A percentile compares a stretch with the other conserved stretches of the same genome.
Evolutionary conservation across 2,329 filamentous ascomycete species (phyloP).

Genomic region (Apiospora aurea): DNA sequence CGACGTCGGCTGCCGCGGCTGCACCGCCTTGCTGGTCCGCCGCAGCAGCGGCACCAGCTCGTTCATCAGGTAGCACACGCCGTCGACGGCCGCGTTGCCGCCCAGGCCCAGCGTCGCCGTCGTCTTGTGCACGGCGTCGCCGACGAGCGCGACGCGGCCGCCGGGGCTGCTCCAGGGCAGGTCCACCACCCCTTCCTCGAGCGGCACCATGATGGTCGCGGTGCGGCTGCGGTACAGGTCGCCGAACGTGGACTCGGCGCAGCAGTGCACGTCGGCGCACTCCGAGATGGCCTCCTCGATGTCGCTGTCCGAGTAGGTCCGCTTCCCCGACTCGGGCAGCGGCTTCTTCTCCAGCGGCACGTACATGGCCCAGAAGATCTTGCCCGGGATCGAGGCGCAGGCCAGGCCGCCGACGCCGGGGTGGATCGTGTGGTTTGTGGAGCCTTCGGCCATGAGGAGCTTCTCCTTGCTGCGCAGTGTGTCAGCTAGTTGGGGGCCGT

Average conservation of each 20-base stretch:
- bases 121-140: conserved; percentile 32
- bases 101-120: conserved; percentile 34
- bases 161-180: conserved; percentile 29
- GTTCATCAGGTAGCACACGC: conserved; percentile 30
- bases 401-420: neutral
- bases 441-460: neutral
- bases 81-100: conserved; percentile 31
- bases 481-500: neutral
- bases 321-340: neutral
- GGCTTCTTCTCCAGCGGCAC: neutral
- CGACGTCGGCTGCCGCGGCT: conserved; percentile 23
- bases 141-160: conserved; percentile 30
- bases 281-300: conserved; percentile 28
- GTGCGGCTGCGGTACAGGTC: conserved; percentile 31
- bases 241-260: conserved; percentile 33
- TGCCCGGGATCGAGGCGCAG: conserved; percentile 4
- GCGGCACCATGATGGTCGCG: conserved; percentile 29
- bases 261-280: conserved; percentile 28
- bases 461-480: neutral
- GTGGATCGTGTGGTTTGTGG: neutral
- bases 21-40: neutral
- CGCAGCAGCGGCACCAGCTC: conserved; percentile 32
- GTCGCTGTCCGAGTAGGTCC: conserved; percentile 28
- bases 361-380: conserved; percentile 21
- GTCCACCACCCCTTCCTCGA: conserved; percentile 32